Evolutionary conservation across 305 asterid species (phyloP).

Genomic region (Caryopteris hybrid): DNA sequence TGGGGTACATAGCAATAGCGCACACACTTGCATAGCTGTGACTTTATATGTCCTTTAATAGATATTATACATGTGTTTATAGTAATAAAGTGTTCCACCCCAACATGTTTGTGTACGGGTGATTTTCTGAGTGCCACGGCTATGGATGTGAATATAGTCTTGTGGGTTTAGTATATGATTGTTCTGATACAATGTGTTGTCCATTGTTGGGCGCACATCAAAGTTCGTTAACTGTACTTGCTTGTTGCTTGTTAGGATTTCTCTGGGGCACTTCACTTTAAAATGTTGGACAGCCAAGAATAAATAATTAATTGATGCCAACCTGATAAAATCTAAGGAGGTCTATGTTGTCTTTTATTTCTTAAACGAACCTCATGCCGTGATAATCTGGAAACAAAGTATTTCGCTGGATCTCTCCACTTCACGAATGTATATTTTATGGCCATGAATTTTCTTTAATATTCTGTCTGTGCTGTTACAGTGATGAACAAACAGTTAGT

Average conservation of each 20-base stretch:
- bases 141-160: too few species aligned
- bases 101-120: too few species aligned
- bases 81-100: background rate
- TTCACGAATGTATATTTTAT: background rate
- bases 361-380: background rate
- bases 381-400: background rate
- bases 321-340: too few species aligned
- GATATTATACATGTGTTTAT: background rate
- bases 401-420: background rate
- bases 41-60: background rate
- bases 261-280: background rate
- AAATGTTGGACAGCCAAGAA: too few species aligned
- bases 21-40: background rate
- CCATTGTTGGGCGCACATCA: too few species aligned
- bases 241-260: too few species aligned
- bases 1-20: too few species aligned
- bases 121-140: too few species aligned
- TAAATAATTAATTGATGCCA: too few species aligned
- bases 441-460: background rate
- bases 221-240: too few species aligned
- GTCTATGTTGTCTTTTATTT: background rate
- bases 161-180: too few species aligned
- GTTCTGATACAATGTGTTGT: too few species aligned
- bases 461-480: slow-evolving; percentile 21
- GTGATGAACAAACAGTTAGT: slow-evolving; percentile 24